Conservation (phyloP, 257 asterid genomes). For the Voacanga thouarsii region DNA sequence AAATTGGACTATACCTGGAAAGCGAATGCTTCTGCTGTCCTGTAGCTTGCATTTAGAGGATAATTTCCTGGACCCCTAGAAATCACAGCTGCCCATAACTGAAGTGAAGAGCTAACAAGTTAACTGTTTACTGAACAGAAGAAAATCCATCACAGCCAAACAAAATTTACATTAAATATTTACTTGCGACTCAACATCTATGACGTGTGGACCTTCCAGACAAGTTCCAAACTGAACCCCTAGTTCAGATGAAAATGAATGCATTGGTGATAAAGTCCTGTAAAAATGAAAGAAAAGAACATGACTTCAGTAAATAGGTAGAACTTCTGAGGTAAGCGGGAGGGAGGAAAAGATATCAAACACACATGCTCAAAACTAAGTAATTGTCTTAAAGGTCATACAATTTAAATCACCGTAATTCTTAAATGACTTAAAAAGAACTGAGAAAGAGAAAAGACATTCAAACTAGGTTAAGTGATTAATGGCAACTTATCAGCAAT, state of each 20-base stretch:
- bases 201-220: slow-evolving; percentile 94
- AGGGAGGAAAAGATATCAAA: neutral
- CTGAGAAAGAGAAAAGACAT: neutral
- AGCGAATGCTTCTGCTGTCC: slow-evolving; percentile 72
- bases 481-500: slow-evolving; percentile 8
- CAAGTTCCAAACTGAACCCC: slow-evolving; percentile 88
- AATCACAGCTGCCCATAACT: slow-evolving; percentile 94
- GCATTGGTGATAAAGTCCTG: slow-evolving; percentile 91
- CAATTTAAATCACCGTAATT: neutral
- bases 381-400: neutral
- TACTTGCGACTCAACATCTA: slow-evolving; percentile 90
- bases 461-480: neutral
- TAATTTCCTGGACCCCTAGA: slow-evolving; percentile 78
- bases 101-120: slow-evolving; percentile 23
- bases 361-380: neutral
- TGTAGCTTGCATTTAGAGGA: slow-evolving; percentile 92
- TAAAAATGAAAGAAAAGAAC: slow-evolving; percentile 15
- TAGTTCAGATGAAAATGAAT: slow-evolving; percentile 92
- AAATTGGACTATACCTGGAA: slow-evolving; percentile 64
- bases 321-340: neutral
- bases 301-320: neutral
- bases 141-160: slow-evolving; percentile 18
- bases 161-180: slow-evolving; percentile 8
- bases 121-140: slow-evolving; percentile 22
- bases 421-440: neutral